These are phyloP conservation scores for Hamigera avellanea DNA, from an alignment of 495 filamentous ascomycete species.

Conservation along the genomic window DNA sequence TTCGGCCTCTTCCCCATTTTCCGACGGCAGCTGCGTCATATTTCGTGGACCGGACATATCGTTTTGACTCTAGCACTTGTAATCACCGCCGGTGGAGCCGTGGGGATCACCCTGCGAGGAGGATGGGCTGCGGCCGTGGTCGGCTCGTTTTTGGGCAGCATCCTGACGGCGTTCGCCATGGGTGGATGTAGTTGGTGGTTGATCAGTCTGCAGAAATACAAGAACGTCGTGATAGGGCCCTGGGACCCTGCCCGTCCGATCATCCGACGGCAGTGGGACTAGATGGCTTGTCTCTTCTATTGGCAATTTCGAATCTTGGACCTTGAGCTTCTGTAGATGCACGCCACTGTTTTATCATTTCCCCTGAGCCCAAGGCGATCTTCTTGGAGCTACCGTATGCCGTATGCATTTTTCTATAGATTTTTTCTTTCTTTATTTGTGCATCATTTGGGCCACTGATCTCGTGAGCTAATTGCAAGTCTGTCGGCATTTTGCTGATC, in stretches of 20 bases:
- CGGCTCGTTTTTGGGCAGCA: slow-evolving; percentile 59
- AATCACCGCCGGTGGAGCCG: slow-evolving; percentile 61
- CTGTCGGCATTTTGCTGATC: too few relatives aligned
- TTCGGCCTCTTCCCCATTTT: slow-evolving; percentile 97
- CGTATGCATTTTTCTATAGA: too few relatives aligned
- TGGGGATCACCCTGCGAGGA: slow-evolving; percentile 60
- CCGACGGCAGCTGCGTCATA: slow-evolving; percentile 69
- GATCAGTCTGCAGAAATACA: slow-evolving; percentile 94
- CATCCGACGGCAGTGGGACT: slow-evolving; percentile 48
- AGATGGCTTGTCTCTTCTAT: slow-evolving; percentile 7
- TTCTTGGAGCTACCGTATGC: too few relatives aligned
- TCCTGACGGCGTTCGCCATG: slow-evolving; percentile 65
- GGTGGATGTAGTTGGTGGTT: slow-evolving; percentile 96
- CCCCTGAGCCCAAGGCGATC: too few relatives aligned
- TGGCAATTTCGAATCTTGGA: too few relatives aligned
- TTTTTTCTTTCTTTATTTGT: too few relatives aligned
- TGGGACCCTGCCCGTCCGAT: slow-evolving; percentile 96
- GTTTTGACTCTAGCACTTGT: slow-evolving; percentile 69
- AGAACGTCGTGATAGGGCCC: slow-evolving; percentile 95
- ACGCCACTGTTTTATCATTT: too few relatives aligned
- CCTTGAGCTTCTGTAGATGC: too few relatives aligned
- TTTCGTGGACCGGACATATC: slow-evolving; percentile 75
- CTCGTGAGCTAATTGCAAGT: too few relatives aligned
- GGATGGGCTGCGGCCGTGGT: slow-evolving; percentile 65
- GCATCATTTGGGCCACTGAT: too few relatives aligned